phyloP scores from a whole-genome alignment of 768 basidiomycete species.

The Sarcomyxa edulis region DNA sequence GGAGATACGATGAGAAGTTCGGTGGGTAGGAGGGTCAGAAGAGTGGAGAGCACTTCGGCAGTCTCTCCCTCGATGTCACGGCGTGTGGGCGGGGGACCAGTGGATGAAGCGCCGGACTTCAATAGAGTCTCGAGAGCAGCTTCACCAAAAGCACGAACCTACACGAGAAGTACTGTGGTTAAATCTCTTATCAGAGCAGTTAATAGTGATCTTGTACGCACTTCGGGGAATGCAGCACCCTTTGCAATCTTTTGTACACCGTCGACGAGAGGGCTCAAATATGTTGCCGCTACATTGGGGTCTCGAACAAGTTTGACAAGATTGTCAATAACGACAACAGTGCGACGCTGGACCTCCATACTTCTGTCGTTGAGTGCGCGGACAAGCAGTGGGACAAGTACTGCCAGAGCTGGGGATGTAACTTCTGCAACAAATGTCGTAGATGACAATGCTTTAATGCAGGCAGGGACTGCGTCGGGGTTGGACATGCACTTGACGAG shows the following conservation, averaged over 20 bases:
- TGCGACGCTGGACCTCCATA: conserved; percentile 93
- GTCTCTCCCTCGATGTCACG: conserved; percentile 69
- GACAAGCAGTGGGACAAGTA: conserved; percentile 85
- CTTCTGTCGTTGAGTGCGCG: conserved; percentile 93
- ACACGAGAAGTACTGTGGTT: conserved; percentile 1
- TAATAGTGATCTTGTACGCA: conserved; percentile 20
- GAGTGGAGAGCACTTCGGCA: conserved; percentile 44
- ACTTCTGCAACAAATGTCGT: conserved; percentile 98
- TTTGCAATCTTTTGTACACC: conserved; percentile 89
- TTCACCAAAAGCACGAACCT: conserved; percentile 91
- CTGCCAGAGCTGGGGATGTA: conserved; percentile 92
- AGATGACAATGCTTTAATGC: conserved; percentile 92
- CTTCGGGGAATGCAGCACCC: conserved; percentile 94
- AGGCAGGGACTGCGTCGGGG: conserved; percentile 81
- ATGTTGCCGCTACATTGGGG: conserved; percentile 81
- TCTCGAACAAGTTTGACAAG: conserved; percentile 96
- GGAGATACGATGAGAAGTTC: conserved; percentile 37
- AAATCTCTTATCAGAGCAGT: conserved; percentile 10
- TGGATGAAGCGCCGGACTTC: conserved; percentile 79
- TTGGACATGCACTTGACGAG: conserved; percentile 95
- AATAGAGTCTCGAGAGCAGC: conserved; percentile 74
- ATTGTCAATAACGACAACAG: conserved; percentile 93
- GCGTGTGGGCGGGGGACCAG: conserved; percentile 59
- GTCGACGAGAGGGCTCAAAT: conserved; percentile 82
- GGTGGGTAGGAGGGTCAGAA: conserved; percentile 57